Percentiles rank a stretch among this genome's conserved stretches.
phyloP scores from a whole-genome alignment of 2,329 filamentous ascomycete species.

The Ophiostoma himal-ulmi region DNA sequence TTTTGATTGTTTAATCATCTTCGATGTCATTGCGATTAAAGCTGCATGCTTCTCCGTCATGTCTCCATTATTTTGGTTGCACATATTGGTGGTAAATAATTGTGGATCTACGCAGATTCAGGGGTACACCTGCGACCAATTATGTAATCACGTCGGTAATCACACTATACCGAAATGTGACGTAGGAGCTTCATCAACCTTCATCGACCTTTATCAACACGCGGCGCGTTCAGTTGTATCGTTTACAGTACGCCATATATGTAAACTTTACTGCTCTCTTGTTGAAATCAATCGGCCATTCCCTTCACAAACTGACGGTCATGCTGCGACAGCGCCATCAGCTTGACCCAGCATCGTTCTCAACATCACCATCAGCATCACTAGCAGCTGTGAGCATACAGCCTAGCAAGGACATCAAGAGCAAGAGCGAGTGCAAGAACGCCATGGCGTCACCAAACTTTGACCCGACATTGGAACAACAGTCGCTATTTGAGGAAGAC shows the following conservation, averaged over 20 bases:
- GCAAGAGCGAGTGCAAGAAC: neutral
- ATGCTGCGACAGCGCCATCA: slow-evolving; percentile 20
- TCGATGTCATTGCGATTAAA: neutral
- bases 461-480: neutral
- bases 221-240: neutral
- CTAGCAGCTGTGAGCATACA: neutral
- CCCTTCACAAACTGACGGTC: neutral
- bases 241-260: neutral
- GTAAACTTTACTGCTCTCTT: no score
- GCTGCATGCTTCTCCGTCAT: neutral
- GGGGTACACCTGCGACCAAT: neutral
- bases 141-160: neutral
- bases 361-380: neutral
- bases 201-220: slow-evolving; percentile 1
- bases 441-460: neutral
- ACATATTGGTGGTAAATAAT: neutral
- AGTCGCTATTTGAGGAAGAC: neutral
- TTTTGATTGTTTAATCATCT: neutral
- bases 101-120: neutral
- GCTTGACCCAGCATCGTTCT: neutral
- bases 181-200: neutral
- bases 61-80: neutral
- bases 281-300: neutral
- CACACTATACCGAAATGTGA: neutral
- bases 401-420: neutral